phyloP scores from a whole-genome alignment of 768 basidiomycete genomes.

The Lenzites betulinus region DNA sequence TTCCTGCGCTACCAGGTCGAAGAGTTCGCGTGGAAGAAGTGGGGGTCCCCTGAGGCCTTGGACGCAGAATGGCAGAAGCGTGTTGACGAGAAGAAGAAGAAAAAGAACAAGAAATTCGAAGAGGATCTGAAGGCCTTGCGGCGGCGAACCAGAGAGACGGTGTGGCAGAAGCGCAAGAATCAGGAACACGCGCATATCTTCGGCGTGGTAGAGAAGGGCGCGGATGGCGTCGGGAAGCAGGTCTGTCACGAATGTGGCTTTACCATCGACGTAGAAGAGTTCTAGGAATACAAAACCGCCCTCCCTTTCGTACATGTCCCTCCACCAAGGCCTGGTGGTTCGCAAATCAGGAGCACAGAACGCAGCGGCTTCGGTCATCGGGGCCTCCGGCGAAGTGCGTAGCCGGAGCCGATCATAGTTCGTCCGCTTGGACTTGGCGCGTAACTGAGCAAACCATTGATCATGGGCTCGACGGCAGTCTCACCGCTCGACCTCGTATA shows the following conservation, averaged over 20 bases:
- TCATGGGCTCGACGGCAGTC: too few species aligned
- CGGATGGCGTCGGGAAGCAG: slow-evolving; percentile 63
- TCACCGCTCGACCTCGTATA: neutral
- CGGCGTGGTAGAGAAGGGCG: slow-evolving; percentile 54
- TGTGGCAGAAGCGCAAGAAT: slow-evolving; percentile 87
- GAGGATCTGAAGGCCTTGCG: slow-evolving; percentile 84
- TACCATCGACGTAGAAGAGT: slow-evolving; percentile 84
- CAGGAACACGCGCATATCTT: slow-evolving; percentile 89
- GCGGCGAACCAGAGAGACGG: slow-evolving; percentile 81
- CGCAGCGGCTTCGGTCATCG: too few species aligned
- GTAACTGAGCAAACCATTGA: too few species aligned
- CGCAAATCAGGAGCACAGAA: neutral
- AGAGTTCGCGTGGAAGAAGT: slow-evolving; percentile 96
- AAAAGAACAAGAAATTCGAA: slow-evolving; percentile 95
- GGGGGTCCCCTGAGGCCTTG: slow-evolving; percentile 91
- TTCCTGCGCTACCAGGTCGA: slow-evolving; percentile 94
- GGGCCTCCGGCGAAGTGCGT: neutral
- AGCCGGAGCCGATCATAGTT: slow-evolving; percentile 9
- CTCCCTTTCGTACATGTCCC: too few species aligned
- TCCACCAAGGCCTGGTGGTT: neutral
- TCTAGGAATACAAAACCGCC: slow-evolving; percentile 39
- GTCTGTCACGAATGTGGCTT: slow-evolving; percentile 91
- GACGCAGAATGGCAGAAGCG: slow-evolving; percentile 86
- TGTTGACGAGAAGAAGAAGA: slow-evolving; percentile 79
- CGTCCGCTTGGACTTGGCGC: too few species aligned